Percentiles rank a stretch among this genome's conserved stretches.
These are phyloP conservation scores for Urochloa ruziziensis DNA, from an alignment of 176 grass and related monocot species.

Conservation along the genomic window DNA sequence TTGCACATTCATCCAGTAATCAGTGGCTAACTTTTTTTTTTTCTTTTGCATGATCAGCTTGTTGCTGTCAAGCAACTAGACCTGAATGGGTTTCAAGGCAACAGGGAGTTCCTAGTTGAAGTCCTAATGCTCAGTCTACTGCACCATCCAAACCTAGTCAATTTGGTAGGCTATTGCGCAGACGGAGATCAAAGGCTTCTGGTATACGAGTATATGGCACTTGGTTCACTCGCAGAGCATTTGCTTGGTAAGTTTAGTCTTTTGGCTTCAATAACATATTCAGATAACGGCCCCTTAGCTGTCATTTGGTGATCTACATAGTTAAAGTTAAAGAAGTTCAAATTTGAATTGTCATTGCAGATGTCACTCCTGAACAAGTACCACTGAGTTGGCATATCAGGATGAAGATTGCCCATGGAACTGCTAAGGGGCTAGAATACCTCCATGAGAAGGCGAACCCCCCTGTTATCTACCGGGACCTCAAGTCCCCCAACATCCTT, in stretches of 20 bases:
- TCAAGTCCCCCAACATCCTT: constrained; percentile 90
- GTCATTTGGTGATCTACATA: not conserved
- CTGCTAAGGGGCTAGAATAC: constrained; percentile 80
- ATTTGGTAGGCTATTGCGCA: constrained; percentile 82
- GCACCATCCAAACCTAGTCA: constrained; percentile 83
- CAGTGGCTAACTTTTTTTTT: not conserved
- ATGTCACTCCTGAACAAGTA: constrained; percentile 42
- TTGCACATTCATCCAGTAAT: not conserved
- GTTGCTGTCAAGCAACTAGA: constrained; percentile 92
- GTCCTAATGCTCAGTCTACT: constrained; percentile 83
- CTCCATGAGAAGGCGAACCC: constrained; percentile 77
- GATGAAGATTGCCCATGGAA: constrained; percentile 89
- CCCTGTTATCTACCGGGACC: constrained; percentile 75
- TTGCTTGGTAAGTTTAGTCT: constrained; percentile 56
- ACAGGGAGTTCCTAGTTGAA: constrained; percentile 83
- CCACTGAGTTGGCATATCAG: constrained; percentile 74
- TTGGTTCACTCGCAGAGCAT: constrained; percentile 74
- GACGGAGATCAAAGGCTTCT: constrained; percentile 87
- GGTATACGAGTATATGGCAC: constrained; percentile 89
- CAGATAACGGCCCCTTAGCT: not conserved
- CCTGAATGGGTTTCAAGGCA: constrained; percentile 69
- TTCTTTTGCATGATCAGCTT: constrained; percentile 42
- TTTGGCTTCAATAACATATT: not conserved
- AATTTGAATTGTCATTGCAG: constrained; percentile 41
- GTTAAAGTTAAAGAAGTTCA: not conserved